Conservation (phyloP, 768 basidiomycete species). For the Sporobolomyces phaffii region DNA sequence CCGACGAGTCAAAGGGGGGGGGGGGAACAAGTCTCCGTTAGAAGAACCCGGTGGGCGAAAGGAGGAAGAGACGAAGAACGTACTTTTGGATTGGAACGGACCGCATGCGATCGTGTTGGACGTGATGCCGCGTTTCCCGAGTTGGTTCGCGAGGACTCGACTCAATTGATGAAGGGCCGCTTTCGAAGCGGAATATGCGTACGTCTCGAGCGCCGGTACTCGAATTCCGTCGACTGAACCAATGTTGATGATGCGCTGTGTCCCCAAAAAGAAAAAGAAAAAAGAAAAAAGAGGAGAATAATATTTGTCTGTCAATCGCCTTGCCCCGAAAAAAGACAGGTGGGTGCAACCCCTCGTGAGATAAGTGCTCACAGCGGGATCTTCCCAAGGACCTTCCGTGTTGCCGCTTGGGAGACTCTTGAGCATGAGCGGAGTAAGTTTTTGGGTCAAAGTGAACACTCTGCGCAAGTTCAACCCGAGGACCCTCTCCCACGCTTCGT, state of each 20-base stretch:
- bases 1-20: too few species aligned
- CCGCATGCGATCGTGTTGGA: constrained; percentile 63
- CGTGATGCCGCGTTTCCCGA: constrained; percentile 57
- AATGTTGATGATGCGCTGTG: constrained; percentile 61
- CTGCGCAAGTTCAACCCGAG: constrained; percentile 60
- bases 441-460: constrained; percentile 62
- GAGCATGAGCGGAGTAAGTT: constrained; percentile 56
- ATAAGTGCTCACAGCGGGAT: constrained; percentile 52
- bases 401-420: constrained; percentile 46
- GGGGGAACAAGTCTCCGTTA: too few species aligned
- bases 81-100: constrained; percentile 45
- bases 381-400: constrained; percentile 54
- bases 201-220: constrained; percentile 59
- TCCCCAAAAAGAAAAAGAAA: too few species aligned
- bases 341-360: too few species aligned
- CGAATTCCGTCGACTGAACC: constrained; percentile 40
- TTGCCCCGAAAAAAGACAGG: too few species aligned
- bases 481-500: constrained; percentile 45
- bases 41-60: too few species aligned
- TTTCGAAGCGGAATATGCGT: constrained; percentile 63
- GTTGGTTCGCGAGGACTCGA: constrained; percentile 55
- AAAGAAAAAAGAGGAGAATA: neutral
- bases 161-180: constrained; percentile 59
- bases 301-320: too few species aligned
- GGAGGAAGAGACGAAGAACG: constrained; percentile 28